Conservation (phyloP, 1,284 basidiomycete genomes). For the Psilocybe mexicana region DNA sequence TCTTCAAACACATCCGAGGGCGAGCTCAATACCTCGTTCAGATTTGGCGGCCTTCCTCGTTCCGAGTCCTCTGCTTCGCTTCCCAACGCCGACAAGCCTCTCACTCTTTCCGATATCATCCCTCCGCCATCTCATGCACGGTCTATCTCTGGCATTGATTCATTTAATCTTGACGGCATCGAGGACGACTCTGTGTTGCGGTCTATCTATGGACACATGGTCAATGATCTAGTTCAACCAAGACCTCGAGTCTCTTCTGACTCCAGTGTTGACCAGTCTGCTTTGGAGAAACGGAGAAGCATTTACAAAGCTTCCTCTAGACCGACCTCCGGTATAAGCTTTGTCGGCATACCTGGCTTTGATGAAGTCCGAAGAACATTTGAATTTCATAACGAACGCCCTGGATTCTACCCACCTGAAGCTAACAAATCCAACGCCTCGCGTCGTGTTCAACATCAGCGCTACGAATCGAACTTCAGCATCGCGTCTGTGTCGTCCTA, state of each 20-base stretch:
- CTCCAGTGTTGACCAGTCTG: conserved; percentile 32
- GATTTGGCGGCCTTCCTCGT: conserved; percentile 59
- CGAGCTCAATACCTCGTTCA: conserved; percentile 67
- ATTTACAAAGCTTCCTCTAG: conserved; percentile 21
- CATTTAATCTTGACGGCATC: conserved; percentile 36
- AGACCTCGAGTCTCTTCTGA: conserved; percentile 44
- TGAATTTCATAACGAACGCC: conserved; percentile 63
- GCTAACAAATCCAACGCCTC: conserved; percentile 26
- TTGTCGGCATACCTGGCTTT: conserved; percentile 71
- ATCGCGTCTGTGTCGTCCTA: conserved; percentile 84
- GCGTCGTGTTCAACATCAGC: conserved; percentile 38
- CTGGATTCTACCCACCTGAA: conserved; percentile 61
- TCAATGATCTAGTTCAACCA: conserved; percentile 27
- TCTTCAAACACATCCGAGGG: conserved; percentile 59
- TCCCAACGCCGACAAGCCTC: conserved; percentile 27
- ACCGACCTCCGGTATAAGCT: conserved; percentile 57
- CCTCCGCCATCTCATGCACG: conserved; percentile 57
- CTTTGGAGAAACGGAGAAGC: conserved; percentile 17
- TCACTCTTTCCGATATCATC: conserved; percentile 74
- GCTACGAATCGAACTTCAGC: conserved; percentile 68
- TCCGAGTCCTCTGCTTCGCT: conserved; percentile 11
- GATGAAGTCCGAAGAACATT: conserved; percentile 73
- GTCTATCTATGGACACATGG: conserved; percentile 57
- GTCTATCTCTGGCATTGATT: conserved; percentile 39
- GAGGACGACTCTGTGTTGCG: conserved; percentile 57